A percentile compares a stretch with the other conserved stretches of the same genome.
Evolutionary conservation across 2,329 filamentous ascomycete species (phyloP).

Genomic region (Rutstroemia sp.): DNA sequence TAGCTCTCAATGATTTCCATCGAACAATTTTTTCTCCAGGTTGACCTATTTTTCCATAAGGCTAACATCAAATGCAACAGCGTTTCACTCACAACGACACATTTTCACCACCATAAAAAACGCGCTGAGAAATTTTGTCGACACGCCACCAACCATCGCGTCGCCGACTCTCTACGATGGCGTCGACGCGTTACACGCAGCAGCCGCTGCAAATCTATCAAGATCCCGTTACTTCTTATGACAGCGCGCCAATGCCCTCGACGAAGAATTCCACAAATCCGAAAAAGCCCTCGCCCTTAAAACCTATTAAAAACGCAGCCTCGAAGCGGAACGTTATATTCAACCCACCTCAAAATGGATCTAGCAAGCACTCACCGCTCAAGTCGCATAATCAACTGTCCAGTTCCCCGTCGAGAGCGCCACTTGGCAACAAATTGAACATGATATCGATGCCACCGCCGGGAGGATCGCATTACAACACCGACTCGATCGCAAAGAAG

Average conservation of each 20-base stretch:
- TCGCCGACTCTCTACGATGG: constrained; percentile 33
- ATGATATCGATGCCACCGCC: constrained; percentile 62
- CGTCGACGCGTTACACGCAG: constrained; percentile 45
- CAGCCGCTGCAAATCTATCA: constrained; percentile 52
- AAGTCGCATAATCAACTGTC: constrained; percentile 51
- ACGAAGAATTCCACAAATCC: constrained; percentile 17
- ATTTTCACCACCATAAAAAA: constrained; percentile 50
- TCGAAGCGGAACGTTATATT: constrained; percentile 58
- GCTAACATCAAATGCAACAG: constrained; percentile 20
- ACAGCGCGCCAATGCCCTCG: constrained; percentile 29
- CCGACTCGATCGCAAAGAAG: constrained; percentile 65
- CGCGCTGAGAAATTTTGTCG: constrained; percentile 14
- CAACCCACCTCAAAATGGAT: constrained; percentile 48
- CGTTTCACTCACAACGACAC: constrained; percentile 34
- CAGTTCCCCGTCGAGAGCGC: constrained; percentile 52
- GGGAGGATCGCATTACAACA: constrained; percentile 42
- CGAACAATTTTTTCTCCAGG: constrained; percentile 11
- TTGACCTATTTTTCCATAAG: constrained; percentile 10
- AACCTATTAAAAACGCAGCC: constrained; percentile 31
- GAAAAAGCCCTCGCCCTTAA: constrained; percentile 32
- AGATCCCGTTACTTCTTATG: constrained; percentile 41
- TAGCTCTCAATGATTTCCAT: constrained; percentile 13
- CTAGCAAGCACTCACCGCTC: constrained; percentile 57
- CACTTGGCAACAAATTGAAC: constrained; percentile 58
- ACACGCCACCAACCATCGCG: constrained; percentile 14